phyloP scores from a whole-genome alignment of 2,329 filamentous ascomycete genomes.

The Tolypocladium sp. region DNA sequence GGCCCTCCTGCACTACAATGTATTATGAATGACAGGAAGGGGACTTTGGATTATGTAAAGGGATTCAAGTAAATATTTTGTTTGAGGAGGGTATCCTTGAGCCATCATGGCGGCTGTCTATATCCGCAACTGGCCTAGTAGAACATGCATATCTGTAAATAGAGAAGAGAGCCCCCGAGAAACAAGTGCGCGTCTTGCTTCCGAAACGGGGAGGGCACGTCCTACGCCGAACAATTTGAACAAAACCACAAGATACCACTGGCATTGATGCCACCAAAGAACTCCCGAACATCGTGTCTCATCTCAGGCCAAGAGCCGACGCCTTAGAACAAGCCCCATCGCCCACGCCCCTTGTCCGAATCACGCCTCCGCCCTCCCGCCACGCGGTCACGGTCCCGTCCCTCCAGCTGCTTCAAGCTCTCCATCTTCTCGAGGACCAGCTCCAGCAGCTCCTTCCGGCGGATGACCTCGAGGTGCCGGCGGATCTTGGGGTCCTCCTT shows the following conservation, averaged over 20 bases:
- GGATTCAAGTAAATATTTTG: background rate
- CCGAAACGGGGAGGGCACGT: background rate
- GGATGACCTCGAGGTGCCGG: conserved; percentile 83
- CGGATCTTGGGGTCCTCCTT: conserved; percentile 87
- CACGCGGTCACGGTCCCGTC: conserved; percentile 51
- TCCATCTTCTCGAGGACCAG: conserved; percentile 95
- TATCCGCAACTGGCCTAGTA: background rate
- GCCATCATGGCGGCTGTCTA: background rate
- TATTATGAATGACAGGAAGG: background rate
- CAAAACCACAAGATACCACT: background rate
- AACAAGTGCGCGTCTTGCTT: background rate
- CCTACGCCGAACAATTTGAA: background rate
- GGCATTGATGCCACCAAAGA: background rate
- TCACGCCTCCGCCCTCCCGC: conserved; percentile 13
- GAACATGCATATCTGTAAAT: background rate
- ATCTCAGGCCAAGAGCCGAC: background rate
- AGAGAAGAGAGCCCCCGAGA: conserved; percentile 3
- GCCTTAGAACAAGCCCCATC: conserved; percentile 41
- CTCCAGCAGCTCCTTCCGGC: conserved; percentile 85
- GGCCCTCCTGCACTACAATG: background rate
- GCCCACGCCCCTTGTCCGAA: conserved; percentile 30
- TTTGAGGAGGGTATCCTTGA: background rate
- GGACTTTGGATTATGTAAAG: background rate
- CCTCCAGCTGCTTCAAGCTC: conserved; percentile 74
- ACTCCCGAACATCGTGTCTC: background rate